A percentile compares a stretch with the other conserved stretches of the same genome.
phyloP scores from a whole-genome alignment of 2,329 filamentous ascomycete genomes.

The Tolypocladium cylindrosporum region DNA sequence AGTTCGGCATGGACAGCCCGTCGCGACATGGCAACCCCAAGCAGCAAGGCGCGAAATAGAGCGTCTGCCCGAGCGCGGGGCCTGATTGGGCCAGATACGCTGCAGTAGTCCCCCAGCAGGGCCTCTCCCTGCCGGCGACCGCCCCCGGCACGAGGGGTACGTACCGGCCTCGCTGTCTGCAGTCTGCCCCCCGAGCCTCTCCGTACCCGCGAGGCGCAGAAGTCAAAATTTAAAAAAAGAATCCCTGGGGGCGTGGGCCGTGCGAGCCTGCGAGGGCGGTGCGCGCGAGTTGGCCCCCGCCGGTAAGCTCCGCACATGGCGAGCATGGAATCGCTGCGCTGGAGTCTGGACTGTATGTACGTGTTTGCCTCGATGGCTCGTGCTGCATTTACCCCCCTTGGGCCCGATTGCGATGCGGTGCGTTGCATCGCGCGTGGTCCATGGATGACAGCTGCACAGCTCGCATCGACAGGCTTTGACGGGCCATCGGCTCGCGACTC shows the following conservation, averaged over 20 bases:
- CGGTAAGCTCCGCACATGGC: not conserved
- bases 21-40: not conserved
- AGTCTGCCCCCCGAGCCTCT: not conserved
- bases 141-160: not conserved
- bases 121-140: not conserved
- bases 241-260: not conserved
- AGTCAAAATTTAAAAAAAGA: slow-evolving; percentile 3
- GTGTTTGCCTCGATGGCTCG: too few relatives aligned
- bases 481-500: not conserved
- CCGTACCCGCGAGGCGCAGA: not conserved
- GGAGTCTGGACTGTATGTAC: too few relatives aligned
- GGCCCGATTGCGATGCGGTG: not conserved
- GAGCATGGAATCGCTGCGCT: not conserved
- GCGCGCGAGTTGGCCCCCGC: not conserved
- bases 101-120: not conserved
- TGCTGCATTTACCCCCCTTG: not conserved
- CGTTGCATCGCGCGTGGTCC: not conserved
- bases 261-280: not conserved
- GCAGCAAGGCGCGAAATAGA: not conserved
- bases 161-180: not conserved
- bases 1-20: not conserved
- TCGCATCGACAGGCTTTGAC: not conserved
- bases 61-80: not conserved
- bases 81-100: not conserved
- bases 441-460: not conserved